Evolutionary conservation across 192 early-diverging fungal species (phyloP), one percentile per base, ranked within the genome.

Genomic region (Funneliformis mosseae): DNA sequence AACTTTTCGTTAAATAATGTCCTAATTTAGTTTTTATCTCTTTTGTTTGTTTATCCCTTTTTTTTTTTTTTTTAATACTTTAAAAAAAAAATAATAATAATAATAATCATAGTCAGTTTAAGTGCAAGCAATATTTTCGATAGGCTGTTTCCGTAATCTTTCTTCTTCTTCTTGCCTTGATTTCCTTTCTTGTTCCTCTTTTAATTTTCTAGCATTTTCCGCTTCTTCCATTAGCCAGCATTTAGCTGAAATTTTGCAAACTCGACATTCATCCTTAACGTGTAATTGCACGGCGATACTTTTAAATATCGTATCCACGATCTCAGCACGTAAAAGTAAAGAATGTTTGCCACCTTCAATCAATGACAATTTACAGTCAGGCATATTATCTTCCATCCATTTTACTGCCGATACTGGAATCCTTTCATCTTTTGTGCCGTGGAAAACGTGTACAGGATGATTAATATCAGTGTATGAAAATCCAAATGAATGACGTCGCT

Each of bases 401-500:
- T 83, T 81, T 46, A 86, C 85, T 8, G 85, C 85, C 43, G 83
- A 81, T 41, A 62, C 78, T 33, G 85, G 82, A 79, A 86, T 86
- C n/a, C 83, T 78, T 1, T 73, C 74, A 82, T 83, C 85, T 80
- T 86, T 86, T 43, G 85, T 86, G 10, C 85, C 85, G 78, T 83
- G 83, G 64, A 86, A 86, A 33, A 86, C 85, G 81, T 86, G 85
- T 0, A 86, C 85, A 2, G 85, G 83, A 28, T 82, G 79, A 23
- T 83, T 81, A 33, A 86, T 83, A 81, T 86, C 85, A 23, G 81
- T 83, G 67, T 86, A 86, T 14, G 82, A 83, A 77, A 86, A 86
- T 39, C 85, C 85, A 72, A 86, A 86, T 1, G 83, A 76, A 70
- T 83, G 81, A 43, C 83, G 74, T 14, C 83, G 75, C 42, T 86